Evolutionary conservation across 495 filamentous ascomycete species (phyloP).

Genomic region (Penicillium lividum): DNA sequence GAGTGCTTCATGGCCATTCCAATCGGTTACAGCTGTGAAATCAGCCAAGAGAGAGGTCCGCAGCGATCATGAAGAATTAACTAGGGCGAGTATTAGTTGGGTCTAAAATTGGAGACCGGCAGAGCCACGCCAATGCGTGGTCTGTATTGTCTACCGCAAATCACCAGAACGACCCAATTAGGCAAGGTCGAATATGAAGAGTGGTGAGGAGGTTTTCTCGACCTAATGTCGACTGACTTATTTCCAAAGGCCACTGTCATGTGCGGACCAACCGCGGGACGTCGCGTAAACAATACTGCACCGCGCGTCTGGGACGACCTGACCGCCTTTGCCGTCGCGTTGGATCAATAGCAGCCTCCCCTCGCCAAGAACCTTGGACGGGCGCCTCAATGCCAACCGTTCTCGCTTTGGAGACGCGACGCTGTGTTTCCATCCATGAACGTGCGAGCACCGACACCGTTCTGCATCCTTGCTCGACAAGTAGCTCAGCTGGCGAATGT

Average conservation of each 20-base stretch:
- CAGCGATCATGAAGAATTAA: background rate
- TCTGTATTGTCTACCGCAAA: background rate
- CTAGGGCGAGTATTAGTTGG: constrained; percentile 3
- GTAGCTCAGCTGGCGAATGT: background rate
- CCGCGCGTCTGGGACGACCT: constrained; percentile 2
- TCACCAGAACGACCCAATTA: too few relatives aligned
- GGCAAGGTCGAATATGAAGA: background rate
- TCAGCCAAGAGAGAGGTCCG: background rate
- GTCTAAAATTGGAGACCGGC: background rate
- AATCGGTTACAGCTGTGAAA: background rate
- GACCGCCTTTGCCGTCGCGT: constrained; percentile 7
- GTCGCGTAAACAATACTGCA: constrained; percentile 7
- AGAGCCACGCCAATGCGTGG: background rate
- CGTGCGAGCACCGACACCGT: constrained; percentile 1
- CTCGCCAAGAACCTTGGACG: background rate
- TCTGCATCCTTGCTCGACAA: background rate
- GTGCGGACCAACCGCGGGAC: background rate
- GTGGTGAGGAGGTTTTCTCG: background rate
- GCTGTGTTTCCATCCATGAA: constrained; percentile 2
- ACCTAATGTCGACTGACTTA: constrained; percentile 1
- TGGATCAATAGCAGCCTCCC: background rate
- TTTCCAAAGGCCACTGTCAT: background rate
- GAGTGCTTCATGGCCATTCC: background rate
- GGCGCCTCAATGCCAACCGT: background rate
- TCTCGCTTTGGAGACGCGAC: background rate